Percentiles rank a stretch among this genome's conserved stretches.
Conservation (phyloP, 192 early-diverging fungal species). For the Entomortierella parvispora region DNA sequence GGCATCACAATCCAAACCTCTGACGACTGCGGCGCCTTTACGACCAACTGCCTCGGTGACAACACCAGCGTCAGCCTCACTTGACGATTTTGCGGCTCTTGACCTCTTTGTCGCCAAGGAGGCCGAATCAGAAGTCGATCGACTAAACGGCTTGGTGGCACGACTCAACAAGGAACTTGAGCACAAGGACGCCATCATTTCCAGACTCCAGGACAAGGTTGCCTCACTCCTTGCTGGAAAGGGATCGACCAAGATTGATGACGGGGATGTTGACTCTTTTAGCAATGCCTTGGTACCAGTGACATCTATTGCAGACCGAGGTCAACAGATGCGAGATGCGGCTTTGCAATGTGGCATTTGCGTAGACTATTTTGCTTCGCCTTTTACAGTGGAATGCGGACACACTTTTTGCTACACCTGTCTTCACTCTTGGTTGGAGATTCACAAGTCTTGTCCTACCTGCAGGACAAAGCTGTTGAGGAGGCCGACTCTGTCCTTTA, state of each 20-base stretch:
- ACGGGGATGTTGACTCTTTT: no score
- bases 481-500: slow-evolving; percentile 43
- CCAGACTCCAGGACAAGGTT: slow-evolving; percentile 13
- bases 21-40: no score
- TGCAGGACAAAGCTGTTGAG: slow-evolving; percentile 48
- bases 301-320: no score
- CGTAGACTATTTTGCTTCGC: slow-evolving; percentile 48
- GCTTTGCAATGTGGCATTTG: slow-evolving; percentile 51
- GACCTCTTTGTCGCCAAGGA: slow-evolving; percentile 31
- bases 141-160: slow-evolving; percentile 25
- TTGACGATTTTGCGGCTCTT: slow-evolving; percentile 27
- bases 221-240: not conserved
- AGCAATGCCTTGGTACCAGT: no score
- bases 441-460: slow-evolving; percentile 52
- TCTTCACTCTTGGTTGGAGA: slow-evolving; percentile 43
- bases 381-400: slow-evolving; percentile 50
- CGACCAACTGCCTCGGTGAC: no score
- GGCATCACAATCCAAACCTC: no score
- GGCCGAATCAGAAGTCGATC: slow-evolving; percentile 36
- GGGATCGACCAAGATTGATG: no score
- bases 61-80: not conserved
- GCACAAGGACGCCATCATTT: slow-evolving; percentile 46
- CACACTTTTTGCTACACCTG: slow-evolving; percentile 56
- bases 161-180: slow-evolving; percentile 42
- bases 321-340: no score